Evolutionary conservation across 1,139 yeast genomes (phyloP), one percentile per base, ranked within the genome.

Genomic region (Entelexis paramagnoliae): DNA sequence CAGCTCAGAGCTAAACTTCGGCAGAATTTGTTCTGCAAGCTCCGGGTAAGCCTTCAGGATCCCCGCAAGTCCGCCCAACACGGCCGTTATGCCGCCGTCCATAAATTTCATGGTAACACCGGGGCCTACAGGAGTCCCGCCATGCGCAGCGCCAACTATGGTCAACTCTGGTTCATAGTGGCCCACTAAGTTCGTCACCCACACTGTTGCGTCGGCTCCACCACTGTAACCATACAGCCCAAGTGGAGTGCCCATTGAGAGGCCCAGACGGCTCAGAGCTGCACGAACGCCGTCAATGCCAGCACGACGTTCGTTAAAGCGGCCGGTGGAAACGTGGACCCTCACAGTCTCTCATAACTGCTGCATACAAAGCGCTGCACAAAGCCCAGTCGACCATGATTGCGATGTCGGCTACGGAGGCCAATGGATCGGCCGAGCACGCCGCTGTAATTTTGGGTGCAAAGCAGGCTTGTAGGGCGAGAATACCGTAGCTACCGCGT

Each of bases 141-240:
- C 66, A 8, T 59, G 52, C 2, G 63, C 64, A 13, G 62, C 64
- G 16, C 62, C 66, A 3, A 51, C 54, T 28, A 63, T 42, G 41
- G 53, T 52, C 32, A 63, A 51, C 11, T 63, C 64, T 4, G 65
- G 63, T 1, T 65, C 65, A 41, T 63, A 63, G 20, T 46, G 17
- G 5, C 53, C 56, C 50, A 58, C 61, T 35, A 60, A 45, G 53
- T 62, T 59, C 10, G 60, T 58, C 14, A 64, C 63, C 62, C 64
- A 62, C 19, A 60, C 66, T 16, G 64, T 51, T 11, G 65, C 64
- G 38, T 60, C 48, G 2, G 64, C 58, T 17, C 65, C 66, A 2
- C 66, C 66, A 26, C 65, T 62, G 55, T 63, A 63, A 17, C 66
- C 66, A 59, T 57, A 58, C 53, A 61, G 42, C 16, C 51, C 59